Conservation (phyloP, 768 basidiomycete species). For the Porphyrellus cyaneotinctus region DNA sequence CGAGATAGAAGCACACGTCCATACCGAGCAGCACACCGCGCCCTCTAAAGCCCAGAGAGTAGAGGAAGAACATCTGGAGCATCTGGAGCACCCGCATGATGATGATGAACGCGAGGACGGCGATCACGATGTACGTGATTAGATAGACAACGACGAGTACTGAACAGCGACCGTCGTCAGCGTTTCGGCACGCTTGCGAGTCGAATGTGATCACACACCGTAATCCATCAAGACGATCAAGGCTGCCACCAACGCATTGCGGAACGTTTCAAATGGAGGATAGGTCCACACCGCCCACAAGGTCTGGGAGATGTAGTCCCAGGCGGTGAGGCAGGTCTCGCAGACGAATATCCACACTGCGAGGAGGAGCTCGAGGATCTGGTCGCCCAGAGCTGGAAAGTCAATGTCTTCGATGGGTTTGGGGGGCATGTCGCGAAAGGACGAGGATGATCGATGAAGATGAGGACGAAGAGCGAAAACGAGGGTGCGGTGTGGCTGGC, state of each 20-base stretch:
- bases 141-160: constrained; percentile 14
- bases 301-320: constrained; percentile 7
- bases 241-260: constrained; percentile 10
- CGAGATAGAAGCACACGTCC: not conserved
- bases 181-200: not conserved
- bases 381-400: constrained; percentile 11
- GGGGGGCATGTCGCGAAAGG: constrained; percentile 12
- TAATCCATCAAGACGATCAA: constrained; percentile 12
- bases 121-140: constrained; percentile 4
- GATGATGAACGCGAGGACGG: constrained; percentile 10
- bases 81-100: not conserved
- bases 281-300: constrained; percentile 18
- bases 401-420: constrained; percentile 17
- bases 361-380: constrained; percentile 14
- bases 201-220: constrained; percentile 1
- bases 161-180: no score
- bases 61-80: not conserved
- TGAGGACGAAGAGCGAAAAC: not conserved
- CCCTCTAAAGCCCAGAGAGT: not conserved
- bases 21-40: constrained; percentile 9
- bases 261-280: constrained; percentile 23
- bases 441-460: no score
- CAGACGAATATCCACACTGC: constrained; percentile 12
- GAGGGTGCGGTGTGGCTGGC: no score
- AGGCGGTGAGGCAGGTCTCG: constrained; percentile 8